phyloP scores from a whole-genome alignment of 2,329 filamentous ascomycete species.

The Colletotrichum musae region DNA sequence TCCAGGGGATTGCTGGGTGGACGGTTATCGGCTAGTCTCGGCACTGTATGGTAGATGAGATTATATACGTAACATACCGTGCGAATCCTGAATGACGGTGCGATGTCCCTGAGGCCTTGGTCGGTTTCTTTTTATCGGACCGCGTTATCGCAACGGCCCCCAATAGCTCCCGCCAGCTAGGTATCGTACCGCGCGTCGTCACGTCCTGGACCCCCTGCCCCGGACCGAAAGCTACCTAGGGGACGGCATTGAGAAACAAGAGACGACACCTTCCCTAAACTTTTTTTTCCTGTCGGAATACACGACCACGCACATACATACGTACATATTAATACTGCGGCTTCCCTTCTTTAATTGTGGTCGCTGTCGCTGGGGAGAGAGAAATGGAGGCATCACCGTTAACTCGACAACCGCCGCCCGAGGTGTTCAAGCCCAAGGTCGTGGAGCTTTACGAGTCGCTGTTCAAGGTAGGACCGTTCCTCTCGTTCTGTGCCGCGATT shows the following conservation, averaged over 20 bases:
- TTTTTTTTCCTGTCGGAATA: too few relatives aligned
- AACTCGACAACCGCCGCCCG: slow-evolving; percentile 90
- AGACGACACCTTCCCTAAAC: too few relatives aligned
- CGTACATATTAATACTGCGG: neutral
- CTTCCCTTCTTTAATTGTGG: neutral
- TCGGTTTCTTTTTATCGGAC: slow-evolving; percentile 32
- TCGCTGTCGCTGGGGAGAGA: neutral
- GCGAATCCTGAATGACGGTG: neutral
- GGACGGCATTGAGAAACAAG: too few relatives aligned
- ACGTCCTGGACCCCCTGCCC: neutral
- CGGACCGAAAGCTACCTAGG: slow-evolving; percentile 1
- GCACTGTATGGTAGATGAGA: neutral
- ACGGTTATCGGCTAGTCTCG: neutral
- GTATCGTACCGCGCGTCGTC: slow-evolving; percentile 9
- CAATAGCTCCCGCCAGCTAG: neutral
- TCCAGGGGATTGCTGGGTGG: neutral
- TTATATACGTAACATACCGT: neutral
- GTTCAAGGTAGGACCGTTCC: slow-evolving; percentile 72
- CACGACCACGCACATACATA: too few relatives aligned
- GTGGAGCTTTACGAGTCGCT: slow-evolving; percentile 89
- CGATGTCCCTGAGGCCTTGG: neutral
- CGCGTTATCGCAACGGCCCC: slow-evolving; percentile 27
- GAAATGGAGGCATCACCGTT: slow-evolving; percentile 91
- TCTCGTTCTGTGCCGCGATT: neutral
- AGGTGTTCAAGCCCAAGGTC: slow-evolving; percentile 94